Evolutionary conservation across 345 rosid species (phyloP).

Genomic region (Moricandia arvensis): DNA sequence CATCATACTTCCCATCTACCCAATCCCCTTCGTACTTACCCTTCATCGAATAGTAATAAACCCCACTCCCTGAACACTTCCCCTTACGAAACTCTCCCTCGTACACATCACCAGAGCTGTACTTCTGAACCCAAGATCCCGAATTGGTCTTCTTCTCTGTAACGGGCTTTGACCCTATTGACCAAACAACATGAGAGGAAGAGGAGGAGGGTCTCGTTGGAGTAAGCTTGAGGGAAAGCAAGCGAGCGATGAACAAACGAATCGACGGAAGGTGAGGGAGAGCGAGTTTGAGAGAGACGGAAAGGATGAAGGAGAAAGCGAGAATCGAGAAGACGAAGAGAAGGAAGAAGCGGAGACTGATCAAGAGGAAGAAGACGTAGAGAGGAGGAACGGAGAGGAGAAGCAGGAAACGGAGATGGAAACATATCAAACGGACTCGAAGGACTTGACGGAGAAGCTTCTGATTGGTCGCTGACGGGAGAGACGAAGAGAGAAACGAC

Average conservation of each 20-base stretch:
- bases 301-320: slow-evolving; percentile 30
- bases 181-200: slow-evolving; percentile 63
- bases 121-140: slow-evolving; percentile 69
- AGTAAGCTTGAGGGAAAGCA: slow-evolving; percentile 51
- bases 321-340: slow-evolving; percentile 29
- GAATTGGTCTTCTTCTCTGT: slow-evolving; percentile 49
- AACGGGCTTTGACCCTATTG: slow-evolving; percentile 73
- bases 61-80: slow-evolving; percentile 81
- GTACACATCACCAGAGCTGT: slow-evolving; percentile 73
- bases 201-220: slow-evolving; percentile 37
- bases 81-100: slow-evolving; percentile 85
- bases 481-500: slow-evolving; percentile 31
- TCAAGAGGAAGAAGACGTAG: slow-evolving; percentile 38
- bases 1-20: slow-evolving; percentile 82
- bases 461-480: slow-evolving; percentile 37
- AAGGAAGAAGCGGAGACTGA: slow-evolving; percentile 36
- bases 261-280: slow-evolving; percentile 62
- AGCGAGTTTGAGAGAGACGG: slow-evolving; percentile 45
- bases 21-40: slow-evolving; percentile 89
- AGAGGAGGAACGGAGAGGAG: slow-evolving; percentile 49
- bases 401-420: slow-evolving; percentile 51
- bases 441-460: slow-evolving; percentile 44
- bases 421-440: slow-evolving; percentile 58
- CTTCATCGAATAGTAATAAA: slow-evolving; percentile 63
- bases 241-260: slow-evolving; percentile 58